Percentiles rank a stretch among this genome's conserved stretches.
Conservation (phyloP, 139 green algal species). For the Trebouxia sp. region DNA sequence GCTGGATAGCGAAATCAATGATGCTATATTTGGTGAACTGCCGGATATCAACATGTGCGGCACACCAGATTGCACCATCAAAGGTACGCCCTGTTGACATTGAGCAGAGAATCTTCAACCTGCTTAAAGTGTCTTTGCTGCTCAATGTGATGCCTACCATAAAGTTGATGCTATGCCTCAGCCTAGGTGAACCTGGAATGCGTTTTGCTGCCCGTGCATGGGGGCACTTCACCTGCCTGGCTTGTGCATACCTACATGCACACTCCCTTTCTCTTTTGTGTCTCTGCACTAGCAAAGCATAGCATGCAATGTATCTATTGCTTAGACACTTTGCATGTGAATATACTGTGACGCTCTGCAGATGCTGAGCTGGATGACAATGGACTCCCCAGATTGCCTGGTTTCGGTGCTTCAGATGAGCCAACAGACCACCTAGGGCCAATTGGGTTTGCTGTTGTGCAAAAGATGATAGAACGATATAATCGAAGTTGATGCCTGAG, state of each 20-base stretch:
- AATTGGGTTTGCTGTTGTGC: neutral
- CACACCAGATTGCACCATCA: constrained; percentile 7
- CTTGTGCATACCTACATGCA: too few relatives aligned
- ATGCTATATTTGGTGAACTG: neutral
- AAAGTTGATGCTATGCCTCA: too few relatives aligned
- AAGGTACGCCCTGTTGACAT: neutral
- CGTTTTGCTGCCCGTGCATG: too few relatives aligned
- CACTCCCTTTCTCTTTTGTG: too few relatives aligned
- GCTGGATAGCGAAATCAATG: neutral
- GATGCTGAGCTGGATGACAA: neutral
- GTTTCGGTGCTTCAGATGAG: neutral
- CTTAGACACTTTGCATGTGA: too few relatives aligned
- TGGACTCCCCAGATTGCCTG: neutral
- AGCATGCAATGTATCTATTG: too few relatives aligned
- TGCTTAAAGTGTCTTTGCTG: neutral
- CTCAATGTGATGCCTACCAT: too few relatives aligned
- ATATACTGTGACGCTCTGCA: neutral
- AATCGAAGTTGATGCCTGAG: too few relatives aligned
- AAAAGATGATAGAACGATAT: neutral
- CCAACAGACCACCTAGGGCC: neutral
- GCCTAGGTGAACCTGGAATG: too few relatives aligned
- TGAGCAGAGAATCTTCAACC: neutral
- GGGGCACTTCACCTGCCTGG: too few relatives aligned
- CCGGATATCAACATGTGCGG: neutral
- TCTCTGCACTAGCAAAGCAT: too few relatives aligned